Percentiles rank a stretch among this genome's conserved stretches.
These are phyloP conservation scores for Cyamopsis tetragonoloba DNA, from an alignment of 306 rosid species.

Conservation along the genomic window DNA sequence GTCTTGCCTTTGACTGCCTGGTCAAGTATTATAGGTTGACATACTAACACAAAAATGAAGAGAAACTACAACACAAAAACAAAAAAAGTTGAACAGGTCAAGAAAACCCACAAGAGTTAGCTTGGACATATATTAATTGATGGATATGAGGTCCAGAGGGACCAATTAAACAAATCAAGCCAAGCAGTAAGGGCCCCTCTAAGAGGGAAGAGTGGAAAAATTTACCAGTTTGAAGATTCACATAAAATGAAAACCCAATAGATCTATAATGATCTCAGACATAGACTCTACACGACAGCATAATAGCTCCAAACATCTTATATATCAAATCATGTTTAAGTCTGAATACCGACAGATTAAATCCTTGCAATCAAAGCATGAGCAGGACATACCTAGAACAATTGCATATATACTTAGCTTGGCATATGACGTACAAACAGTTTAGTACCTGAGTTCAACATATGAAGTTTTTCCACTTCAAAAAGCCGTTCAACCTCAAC, in stretches of 20 bases:
- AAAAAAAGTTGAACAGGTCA: too few relatives aligned
- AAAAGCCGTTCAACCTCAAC: conserved; percentile 20
- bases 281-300: conserved; percentile 16
- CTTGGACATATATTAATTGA: too few relatives aligned
- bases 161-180: too few relatives aligned
- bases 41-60: too few relatives aligned
- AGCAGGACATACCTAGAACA: not conserved
- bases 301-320: not conserved
- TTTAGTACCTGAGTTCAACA: conserved; percentile 26
- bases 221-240: not conserved
- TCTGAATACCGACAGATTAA: not conserved
- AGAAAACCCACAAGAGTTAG: too few relatives aligned
- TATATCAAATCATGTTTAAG: not conserved
- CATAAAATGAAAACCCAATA: not conserved
- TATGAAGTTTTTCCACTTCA: conserved; percentile 29
- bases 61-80: too few relatives aligned
- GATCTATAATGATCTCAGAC: not conserved
- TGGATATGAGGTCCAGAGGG: not conserved
- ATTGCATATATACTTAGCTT: not conserved
- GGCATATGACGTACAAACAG: not conserved
- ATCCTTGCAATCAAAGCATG: not conserved
- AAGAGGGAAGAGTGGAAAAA: not conserved
- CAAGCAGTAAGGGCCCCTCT: too few relatives aligned
- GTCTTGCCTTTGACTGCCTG: not conserved
- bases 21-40: too few relatives aligned